Base-by-base conservation (phyloP, 371 early-diverging fungal genomes). In the Ordospora colligata region DNA sequence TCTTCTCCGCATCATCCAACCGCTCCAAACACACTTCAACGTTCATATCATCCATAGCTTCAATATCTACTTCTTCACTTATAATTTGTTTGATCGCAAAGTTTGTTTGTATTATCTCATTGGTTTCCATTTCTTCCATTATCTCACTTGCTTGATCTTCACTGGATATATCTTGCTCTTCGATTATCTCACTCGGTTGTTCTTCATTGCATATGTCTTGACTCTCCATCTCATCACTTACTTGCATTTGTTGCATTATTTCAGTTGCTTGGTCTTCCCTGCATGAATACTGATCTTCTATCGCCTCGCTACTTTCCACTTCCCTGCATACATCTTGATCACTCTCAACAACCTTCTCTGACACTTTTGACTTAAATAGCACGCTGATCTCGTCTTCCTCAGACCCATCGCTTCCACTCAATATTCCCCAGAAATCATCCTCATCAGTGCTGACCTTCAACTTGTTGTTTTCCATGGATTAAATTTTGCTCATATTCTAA, bases 381-480 rank as follows among this genome's bases (percentile, higher is more conserved):
- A 58, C 7, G 2, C 58, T 40, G 11, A 58, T 58, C n/a, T 37
- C 58, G 0, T 23, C 6, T 7, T 58, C 58, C 6, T 58, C 27
- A 12, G 27, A 27, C 14, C 37, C 19, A 37, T 58, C 58, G 19
- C 58, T 58, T 14, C 40, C 58, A 40, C 58, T 58, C 17, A 58
- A 37, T 27, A 58, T 58, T 40, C 40, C 40, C 58, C 58, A 58
- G 17, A 58, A 58, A 25, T 58, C 58, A 19, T 58, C 58, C 6
- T 58, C 58, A 14, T 58, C 58, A 27, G 14, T 58, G 11, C 37
- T n/a, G 40, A 25, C 32, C 32, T 32, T 32, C 2, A 32, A 58
- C 17, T 19, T 40, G 40, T 58, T 58, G 32, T 58, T 58, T 58
- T 58, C 40, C 58, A 58, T 58, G 58, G 58, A 58, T 40, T 58